phyloP scores from a whole-genome alignment of 2,329 filamentous ascomycete genomes.

The Cercospora sp. region DNA sequence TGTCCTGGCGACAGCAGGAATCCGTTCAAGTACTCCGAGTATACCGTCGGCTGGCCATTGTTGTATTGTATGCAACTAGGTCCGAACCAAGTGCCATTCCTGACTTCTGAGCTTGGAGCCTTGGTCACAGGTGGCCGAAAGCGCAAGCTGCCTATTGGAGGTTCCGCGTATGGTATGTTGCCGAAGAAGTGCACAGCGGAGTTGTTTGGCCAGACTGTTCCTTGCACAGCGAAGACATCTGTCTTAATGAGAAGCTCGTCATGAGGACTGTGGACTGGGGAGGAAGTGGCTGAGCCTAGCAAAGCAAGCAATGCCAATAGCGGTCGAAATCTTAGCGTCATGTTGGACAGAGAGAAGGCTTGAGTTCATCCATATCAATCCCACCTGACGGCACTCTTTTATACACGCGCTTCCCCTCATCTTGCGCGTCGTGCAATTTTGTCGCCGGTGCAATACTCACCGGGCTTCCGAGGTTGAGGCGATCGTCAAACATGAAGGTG shows the following conservation, averaged over 20 bases:
- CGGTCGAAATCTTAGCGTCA: neutral
- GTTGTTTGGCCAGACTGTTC: conserved; percentile 20
- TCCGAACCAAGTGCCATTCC: conserved; percentile 23
- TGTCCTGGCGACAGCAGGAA: conserved; percentile 20
- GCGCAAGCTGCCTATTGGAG: conserved; percentile 14
- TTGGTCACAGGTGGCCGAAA: conserved; percentile 24
- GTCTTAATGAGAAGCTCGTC: conserved; percentile 10
- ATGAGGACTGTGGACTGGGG: neutral
- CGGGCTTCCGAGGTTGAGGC: neutral
- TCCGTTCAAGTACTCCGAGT: conserved; percentile 17
- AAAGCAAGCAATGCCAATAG: conserved; percentile 2
- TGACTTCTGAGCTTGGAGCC: conserved; percentile 15
- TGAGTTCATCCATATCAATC: neutral
- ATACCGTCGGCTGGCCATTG: conserved; percentile 18
- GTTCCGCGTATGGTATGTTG: conserved; percentile 24
- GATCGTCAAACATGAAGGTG: neutral
- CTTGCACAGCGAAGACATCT: conserved; percentile 19
- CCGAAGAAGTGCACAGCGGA: conserved; percentile 20
- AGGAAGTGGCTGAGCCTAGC: neutral
- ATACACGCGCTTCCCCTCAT: neutral
- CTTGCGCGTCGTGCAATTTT: neutral
- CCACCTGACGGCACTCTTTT: neutral
- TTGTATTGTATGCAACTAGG: conserved; percentile 22
- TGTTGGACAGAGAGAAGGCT: neutral
- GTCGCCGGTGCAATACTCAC: neutral